A percentile compares a stretch with the other conserved stretches of the same genome.
Evolutionary conservation across 164 flowering plant genomes (phyloP).

Genomic region (Annona cherimola): DNA sequence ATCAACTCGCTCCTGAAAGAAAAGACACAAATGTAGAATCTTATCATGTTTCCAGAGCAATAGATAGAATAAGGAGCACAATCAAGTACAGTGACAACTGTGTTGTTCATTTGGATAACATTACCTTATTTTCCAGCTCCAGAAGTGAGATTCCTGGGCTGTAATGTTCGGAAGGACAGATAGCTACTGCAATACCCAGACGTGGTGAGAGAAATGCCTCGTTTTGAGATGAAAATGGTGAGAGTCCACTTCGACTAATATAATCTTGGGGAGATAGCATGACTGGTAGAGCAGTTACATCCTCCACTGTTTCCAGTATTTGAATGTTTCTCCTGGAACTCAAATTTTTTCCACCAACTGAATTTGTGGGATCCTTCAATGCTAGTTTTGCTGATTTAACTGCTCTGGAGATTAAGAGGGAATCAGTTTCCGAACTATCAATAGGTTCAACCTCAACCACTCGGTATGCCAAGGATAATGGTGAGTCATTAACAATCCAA

Average conservation of each 20-base stretch:
- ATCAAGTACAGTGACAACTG: neutral
- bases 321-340: constrained; percentile 57
- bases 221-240: constrained; percentile 58
- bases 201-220: constrained; percentile 67
- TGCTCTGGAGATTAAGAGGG: constrained; percentile 40
- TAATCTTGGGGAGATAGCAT: constrained; percentile 96
- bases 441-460: constrained; percentile 78
- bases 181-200: constrained; percentile 80
- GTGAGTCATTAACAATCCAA: constrained; percentile 82
- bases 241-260: constrained; percentile 51
- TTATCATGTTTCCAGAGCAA: neutral
- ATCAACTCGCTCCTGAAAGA: constrained; percentile 71
- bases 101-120: neutral
- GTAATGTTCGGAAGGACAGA: constrained; percentile 56
- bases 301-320: constrained; percentile 81
- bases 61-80: neutral
- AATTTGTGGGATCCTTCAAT: constrained; percentile 34
- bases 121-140: constrained; percentile 95
- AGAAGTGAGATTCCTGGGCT: constrained; percentile 88
- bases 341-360: constrained; percentile 34
- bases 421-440: constrained; percentile 53
- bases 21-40: neutral
- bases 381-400: constrained; percentile 62
- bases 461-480: constrained; percentile 60
- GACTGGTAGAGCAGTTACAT: constrained; percentile 56